These are phyloP conservation scores for Corchorus olitorius DNA, from an alignment of 345 rosid genomes.

Conservation along the genomic window DNA sequence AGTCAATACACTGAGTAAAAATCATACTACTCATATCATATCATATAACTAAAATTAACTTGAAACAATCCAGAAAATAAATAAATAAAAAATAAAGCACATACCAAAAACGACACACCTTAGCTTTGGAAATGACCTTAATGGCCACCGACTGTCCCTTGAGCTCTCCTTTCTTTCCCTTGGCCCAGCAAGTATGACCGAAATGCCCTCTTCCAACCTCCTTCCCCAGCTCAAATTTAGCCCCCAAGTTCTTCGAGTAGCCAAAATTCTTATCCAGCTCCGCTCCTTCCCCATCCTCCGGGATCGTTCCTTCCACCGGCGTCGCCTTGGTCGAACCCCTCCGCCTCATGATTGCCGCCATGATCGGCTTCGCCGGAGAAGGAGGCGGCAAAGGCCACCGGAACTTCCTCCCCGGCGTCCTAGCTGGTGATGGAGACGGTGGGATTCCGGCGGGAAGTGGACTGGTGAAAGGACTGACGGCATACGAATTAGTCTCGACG, in stretches of 20 bases:
- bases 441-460: conserved; percentile 81
- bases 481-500: conserved; percentile 48
- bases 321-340: conserved; percentile 44
- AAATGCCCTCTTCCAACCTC: conserved; percentile 98
- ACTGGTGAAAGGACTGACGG: conserved; percentile 70
- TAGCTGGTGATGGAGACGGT: conserved; percentile 83
- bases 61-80: neutral
- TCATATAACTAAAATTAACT: neutral
- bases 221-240: conserved; percentile 78
- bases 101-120: conserved; percentile 46
- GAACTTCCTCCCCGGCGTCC: conserved; percentile 87
- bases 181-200: conserved; percentile 95
- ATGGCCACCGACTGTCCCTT: conserved; percentile 85
- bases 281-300: conserved; percentile 51
- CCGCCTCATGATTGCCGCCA: conserved; percentile 63
- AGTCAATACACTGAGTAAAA: neutral
- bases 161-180: conserved; percentile 75
- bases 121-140: conserved; percentile 91
- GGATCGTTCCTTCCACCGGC: conserved; percentile 67
- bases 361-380: conserved; percentile 95
- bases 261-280: conserved; percentile 87
- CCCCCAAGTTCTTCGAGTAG: conserved; percentile 69
- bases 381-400: conserved; percentile 97
- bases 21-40: neutral
- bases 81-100: neutral